phyloP scores from a whole-genome alignment of 1,139 yeast species.

The Blastobotrys aristatus region DNA sequence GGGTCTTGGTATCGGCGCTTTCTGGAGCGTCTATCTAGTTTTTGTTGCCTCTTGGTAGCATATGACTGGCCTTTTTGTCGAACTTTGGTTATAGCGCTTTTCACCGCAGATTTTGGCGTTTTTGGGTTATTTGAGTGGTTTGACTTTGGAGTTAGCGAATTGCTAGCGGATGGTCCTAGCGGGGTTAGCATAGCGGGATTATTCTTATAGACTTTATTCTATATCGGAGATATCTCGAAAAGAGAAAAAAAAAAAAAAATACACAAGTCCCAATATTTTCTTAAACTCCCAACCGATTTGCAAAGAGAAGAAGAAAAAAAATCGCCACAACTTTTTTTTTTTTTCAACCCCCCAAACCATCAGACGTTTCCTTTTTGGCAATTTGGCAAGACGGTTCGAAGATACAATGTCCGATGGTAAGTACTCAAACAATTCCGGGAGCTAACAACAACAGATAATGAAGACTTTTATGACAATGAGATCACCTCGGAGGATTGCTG shows the following conservation, averaged over 20 bases:
- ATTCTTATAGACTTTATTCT: too few species aligned
- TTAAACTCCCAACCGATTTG: too few species aligned
- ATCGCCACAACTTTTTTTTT: too few species aligned
- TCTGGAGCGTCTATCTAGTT: slow-evolving; percentile 1
- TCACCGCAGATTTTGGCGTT: slow-evolving; percentile 4
- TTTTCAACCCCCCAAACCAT: too few species aligned
- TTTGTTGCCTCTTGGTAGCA: neutral
- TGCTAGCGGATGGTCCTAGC: neutral
- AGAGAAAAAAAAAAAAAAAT: too few species aligned
- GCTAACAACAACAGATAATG: slow-evolving; percentile 33
- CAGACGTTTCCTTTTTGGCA: too few species aligned
- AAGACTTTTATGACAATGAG: slow-evolving; percentile 33
- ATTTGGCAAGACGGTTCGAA: too few species aligned
- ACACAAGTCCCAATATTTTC: too few species aligned
- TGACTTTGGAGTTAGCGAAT: slow-evolving; percentile 1
- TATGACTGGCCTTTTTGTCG: neutral
- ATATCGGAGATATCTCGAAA: too few species aligned
- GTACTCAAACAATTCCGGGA: neutral
- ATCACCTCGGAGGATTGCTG: slow-evolving; percentile 98
- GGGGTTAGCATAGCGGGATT: neutral
- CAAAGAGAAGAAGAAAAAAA: too few species aligned
- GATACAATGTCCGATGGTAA: slow-evolving; percentile 12
- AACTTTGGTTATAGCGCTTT: slow-evolving; percentile 5
- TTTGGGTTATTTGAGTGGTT: too few species aligned
- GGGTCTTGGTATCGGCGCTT: slow-evolving; percentile 5